Evolutionary conservation across 108 stramenopile genomes (phyloP).

Genomic region (Mediolabrus comicus): DNA sequence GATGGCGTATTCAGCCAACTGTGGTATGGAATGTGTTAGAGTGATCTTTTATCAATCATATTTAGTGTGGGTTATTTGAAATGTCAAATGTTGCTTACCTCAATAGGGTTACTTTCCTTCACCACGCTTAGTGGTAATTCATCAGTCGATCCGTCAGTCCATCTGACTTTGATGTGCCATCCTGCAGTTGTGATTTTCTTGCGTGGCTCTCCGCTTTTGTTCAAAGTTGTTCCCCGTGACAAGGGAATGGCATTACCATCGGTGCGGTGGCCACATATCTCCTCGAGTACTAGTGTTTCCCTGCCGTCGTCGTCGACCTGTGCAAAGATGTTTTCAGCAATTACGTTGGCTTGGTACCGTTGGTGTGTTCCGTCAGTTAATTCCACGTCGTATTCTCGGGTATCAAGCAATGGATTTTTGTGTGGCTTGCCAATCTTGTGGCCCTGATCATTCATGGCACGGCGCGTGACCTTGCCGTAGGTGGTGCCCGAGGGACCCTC

Average conservation of each 20-base stretch:
- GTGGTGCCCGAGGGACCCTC: background rate
- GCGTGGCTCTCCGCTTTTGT: too few relatives aligned
- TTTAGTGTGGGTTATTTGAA: too few relatives aligned
- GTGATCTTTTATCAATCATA: too few relatives aligned
- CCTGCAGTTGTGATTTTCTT: too few relatives aligned
- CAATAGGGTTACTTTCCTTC: constrained; percentile 39
- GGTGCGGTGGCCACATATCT: background rate
- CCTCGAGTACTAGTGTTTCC: background rate
- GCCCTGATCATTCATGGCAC: background rate
- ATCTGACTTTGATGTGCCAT: too few relatives aligned
- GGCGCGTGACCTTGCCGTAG: background rate
- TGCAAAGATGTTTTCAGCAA: constrained; percentile 40
- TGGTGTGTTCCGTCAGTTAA: constrained; percentile 35
- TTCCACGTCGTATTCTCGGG: constrained; percentile 39
- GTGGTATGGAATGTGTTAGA: too few relatives aligned
- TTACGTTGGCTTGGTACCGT: constrained; percentile 35
- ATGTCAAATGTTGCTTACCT: too few relatives aligned
- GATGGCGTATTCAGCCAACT: constrained; percentile 40
- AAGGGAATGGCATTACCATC: background rate
- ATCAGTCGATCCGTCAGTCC: too few relatives aligned
- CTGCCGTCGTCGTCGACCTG: constrained; percentile 39
- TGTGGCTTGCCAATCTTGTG: constrained; percentile 25
- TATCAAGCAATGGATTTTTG: constrained; percentile 49
- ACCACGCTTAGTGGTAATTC: constrained; percentile 20
- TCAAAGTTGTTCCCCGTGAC: background rate